phyloP scores from a whole-genome alignment of 2,329 filamentous ascomycete species.

The Ascochyta pisi region DNA sequence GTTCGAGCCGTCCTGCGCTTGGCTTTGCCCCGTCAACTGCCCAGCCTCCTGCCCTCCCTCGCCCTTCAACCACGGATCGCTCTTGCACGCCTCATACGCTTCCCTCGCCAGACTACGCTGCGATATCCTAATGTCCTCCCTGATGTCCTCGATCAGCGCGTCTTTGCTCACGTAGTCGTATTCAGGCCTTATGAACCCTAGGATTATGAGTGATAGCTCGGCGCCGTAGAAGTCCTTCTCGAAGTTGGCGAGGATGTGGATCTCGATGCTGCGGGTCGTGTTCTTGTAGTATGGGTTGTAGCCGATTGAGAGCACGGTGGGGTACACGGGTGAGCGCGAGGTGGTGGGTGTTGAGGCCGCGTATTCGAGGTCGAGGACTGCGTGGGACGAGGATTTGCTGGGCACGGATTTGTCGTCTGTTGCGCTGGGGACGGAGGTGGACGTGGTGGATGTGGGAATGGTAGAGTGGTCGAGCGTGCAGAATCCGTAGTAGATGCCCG shows the following conservation, averaged over 20 bases:
- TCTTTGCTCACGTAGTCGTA: constrained; percentile 86
- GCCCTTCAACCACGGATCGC: constrained; percentile 50
- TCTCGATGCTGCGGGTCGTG: constrained; percentile 82
- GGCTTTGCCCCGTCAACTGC: constrained; percentile 20
- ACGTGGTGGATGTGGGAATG: constrained; percentile 40
- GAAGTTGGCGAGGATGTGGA: constrained; percentile 85
- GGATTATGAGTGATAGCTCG: constrained; percentile 77
- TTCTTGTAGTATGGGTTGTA: constrained; percentile 99
- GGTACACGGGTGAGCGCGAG: constrained; percentile 26
- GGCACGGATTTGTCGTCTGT: constrained; percentile 22
- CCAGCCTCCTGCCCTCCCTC: constrained; percentile 18
- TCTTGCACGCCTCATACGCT: constrained; percentile 63
- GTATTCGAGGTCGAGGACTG: constrained; percentile 36
- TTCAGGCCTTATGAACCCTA: constrained; percentile 90
- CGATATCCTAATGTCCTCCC: constrained; percentile 85
- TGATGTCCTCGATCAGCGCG: constrained; percentile 85
- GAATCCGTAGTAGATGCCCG: constrained; percentile 94
- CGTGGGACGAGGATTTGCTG: constrained; percentile 35
- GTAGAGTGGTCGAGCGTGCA: constrained; percentile 70
- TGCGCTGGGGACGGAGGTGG: constrained; percentile 30
- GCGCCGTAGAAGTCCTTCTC: constrained; percentile 82
- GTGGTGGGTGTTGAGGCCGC: constrained; percentile 22
- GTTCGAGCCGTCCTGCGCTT: constrained; percentile 12
- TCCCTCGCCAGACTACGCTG: constrained; percentile 72
- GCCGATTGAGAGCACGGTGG: constrained; percentile 58